phyloP scores from a whole-genome alignment of 2,329 filamentous ascomycete genomes.

The Sporothrix phasma region DNA sequence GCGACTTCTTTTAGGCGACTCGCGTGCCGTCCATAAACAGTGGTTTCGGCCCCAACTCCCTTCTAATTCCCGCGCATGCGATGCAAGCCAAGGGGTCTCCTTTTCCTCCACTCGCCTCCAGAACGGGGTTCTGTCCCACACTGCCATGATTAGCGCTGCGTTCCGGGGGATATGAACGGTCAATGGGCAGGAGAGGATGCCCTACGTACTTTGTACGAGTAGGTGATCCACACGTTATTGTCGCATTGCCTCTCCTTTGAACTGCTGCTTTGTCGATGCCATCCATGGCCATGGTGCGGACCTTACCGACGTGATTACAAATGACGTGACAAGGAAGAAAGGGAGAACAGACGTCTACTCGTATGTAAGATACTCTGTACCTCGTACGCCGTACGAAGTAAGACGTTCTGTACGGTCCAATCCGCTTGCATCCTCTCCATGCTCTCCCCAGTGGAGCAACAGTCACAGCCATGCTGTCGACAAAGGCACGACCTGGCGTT shows the following conservation, averaged over 20 bases:
- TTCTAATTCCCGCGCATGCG: neutral
- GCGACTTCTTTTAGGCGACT: neutral
- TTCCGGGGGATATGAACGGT: neutral
- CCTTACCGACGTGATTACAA: neutral
- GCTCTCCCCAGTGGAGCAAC: too few relatives aligned
- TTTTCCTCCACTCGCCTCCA: neutral
- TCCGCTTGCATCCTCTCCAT: too few relatives aligned
- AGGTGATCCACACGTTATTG: constrained; percentile 8
- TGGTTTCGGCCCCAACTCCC: too few relatives aligned
- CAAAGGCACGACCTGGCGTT: too few relatives aligned
- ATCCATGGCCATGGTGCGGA: neutral
- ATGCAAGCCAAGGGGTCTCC: neutral
- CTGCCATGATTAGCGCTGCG: neutral
- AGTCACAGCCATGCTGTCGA: too few relatives aligned
- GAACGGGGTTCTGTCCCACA: neutral
- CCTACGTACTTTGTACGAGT: too few relatives aligned
- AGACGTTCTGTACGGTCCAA: too few relatives aligned
- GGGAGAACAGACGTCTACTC: too few relatives aligned
- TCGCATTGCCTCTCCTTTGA: neutral
- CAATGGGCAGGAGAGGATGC: too few relatives aligned
- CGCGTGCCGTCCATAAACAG: neutral
- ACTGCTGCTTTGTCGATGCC: neutral
- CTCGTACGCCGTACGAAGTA: too few relatives aligned
- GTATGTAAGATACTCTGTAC: too few relatives aligned
- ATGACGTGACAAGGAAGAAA: too few relatives aligned